Conservation (phyloP, 805 yeast genomes). For the Kazachstania taianensis region DNA sequence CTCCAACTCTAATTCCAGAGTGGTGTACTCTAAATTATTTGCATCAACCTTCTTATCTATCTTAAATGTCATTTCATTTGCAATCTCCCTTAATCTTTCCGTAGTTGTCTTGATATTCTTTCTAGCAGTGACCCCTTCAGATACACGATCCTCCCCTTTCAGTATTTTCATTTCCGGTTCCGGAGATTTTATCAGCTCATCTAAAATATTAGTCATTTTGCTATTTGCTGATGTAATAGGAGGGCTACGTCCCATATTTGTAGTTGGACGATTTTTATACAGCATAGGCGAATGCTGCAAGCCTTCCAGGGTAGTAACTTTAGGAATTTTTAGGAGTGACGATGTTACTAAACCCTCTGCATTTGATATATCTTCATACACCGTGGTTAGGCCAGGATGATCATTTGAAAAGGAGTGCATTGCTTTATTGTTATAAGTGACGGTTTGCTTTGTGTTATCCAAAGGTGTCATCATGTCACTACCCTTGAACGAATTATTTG, state of each 20-base stretch:
- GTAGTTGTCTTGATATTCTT: background rate
- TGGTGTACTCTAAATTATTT: background rate
- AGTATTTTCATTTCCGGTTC: background rate
- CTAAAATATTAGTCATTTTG: constrained; percentile 37
- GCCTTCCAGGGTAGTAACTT: constrained; percentile 8
- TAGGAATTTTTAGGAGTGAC: constrained; percentile 15
- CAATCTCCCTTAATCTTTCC: background rate
- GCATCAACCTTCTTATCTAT: constrained; percentile 2
- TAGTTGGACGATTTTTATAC: constrained; percentile 29
- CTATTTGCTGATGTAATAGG: background rate
- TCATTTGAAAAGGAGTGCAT: background rate
- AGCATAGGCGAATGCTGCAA: constrained; percentile 20
- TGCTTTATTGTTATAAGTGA: constrained; percentile 1
- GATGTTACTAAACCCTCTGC: constrained; percentile 22
- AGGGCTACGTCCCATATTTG: background rate
- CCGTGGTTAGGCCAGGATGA: constrained; percentile 4
- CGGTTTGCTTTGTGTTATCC: background rate
- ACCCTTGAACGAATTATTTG: background rate
- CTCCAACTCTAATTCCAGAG: background rate
- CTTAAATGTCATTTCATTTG: constrained; percentile 1
- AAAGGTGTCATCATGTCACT: too few species aligned
- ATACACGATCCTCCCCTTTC: background rate
- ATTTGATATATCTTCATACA: constrained; percentile 19
- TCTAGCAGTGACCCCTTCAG: background rate
- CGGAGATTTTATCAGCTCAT: constrained; percentile 47